Conservation (phyloP, 78 protist genomes). For the Polysphondylium violaceum region DNA sequence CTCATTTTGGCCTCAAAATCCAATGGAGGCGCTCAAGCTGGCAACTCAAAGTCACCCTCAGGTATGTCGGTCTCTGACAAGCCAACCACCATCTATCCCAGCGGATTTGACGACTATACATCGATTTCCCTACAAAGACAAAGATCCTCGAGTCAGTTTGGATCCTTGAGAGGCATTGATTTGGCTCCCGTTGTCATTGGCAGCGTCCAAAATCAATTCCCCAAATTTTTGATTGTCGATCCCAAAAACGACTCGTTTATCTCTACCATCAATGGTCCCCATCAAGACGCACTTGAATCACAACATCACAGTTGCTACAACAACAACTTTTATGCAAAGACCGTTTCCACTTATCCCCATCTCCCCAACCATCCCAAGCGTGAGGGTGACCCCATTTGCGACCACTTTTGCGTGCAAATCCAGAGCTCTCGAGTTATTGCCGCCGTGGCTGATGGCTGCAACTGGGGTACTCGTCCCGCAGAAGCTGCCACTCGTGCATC, state of each 20-base stretch:
- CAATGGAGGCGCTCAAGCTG: neutral
- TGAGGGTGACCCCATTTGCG: conserved; percentile 84
- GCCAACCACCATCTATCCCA: conserved; percentile 49
- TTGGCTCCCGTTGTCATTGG: conserved; percentile 72
- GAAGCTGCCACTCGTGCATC: conserved; percentile 82
- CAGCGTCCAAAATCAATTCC: conserved; percentile 70
- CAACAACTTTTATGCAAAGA: conserved; percentile 52
- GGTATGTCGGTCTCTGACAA: neutral
- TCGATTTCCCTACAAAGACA: conserved; percentile 45
- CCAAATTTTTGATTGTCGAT: conserved; percentile 59
- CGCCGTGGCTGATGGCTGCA: conserved; percentile 85
- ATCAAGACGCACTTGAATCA: conserved; percentile 41
- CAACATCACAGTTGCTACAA: conserved; percentile 28
- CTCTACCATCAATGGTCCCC: conserved; percentile 50
- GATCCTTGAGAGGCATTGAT: conserved; percentile 51
- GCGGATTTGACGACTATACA: conserved; percentile 29
- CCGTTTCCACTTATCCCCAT: conserved; percentile 79
- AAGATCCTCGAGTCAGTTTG: conserved; percentile 10
- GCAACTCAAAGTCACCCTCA: neutral
- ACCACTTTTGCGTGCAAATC: conserved; percentile 71
- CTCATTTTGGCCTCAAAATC: neutral
- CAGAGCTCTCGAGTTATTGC: conserved; percentile 56
- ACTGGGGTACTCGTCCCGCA: conserved; percentile 80
- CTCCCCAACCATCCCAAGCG: conserved; percentile 72
- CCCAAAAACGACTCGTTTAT: conserved; percentile 51